Base-by-base conservation (phyloP, 202 grass and related monocot species). In the Schoenoplectus tabernaemontani region DNA sequence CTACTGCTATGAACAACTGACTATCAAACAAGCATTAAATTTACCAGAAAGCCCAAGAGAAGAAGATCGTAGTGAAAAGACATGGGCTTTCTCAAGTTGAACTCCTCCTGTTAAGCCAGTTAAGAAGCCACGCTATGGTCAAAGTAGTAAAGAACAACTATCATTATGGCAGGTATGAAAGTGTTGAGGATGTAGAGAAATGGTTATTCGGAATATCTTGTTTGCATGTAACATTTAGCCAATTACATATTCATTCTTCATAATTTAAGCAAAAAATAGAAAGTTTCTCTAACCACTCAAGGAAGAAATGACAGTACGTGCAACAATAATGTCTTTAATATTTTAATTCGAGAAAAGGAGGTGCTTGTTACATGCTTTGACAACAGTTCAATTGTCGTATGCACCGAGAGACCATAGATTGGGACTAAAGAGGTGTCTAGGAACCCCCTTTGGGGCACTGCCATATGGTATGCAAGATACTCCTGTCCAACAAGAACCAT, bases 51-150 rank as follows among this genome's bases (percentile, higher is more conserved):
- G 12, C 96, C 92, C 41, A 99, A 87, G 65, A 99, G 90, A 87
- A 99, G 88, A 70, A 99, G 85, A 87, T 99, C 96, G 22, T 96
- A 99, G 82, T 99, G 92, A 81, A 99, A 99, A 50, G 92, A 93
- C 30, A 90, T 85, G n/a, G 96, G 96, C 19, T 96, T 99, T 83
- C 92, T 99, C 53, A 99, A 60, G 82, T 99, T 99, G 77, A 99
- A 99, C 80, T 99, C 96, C 41, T 88, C 59, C 84, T 99, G 96
- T 86, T 99, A 92, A 68, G 96, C 90, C 53, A 99, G 90, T 62
- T 99, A 92, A 78, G 96, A 99, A 22, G 92, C 96, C 9, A 99
- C 96, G 7, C 96, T 99, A 76, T 99, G 96, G 86, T 99, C 96
- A 4, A 99, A 99, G 64, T 93, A 99, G 60, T 99, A 99, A 12